Percentiles rank a stretch among this genome's conserved stretches.
Conservation (phyloP, 208 protist genomes). For the Crithidia thermophila region DNA sequence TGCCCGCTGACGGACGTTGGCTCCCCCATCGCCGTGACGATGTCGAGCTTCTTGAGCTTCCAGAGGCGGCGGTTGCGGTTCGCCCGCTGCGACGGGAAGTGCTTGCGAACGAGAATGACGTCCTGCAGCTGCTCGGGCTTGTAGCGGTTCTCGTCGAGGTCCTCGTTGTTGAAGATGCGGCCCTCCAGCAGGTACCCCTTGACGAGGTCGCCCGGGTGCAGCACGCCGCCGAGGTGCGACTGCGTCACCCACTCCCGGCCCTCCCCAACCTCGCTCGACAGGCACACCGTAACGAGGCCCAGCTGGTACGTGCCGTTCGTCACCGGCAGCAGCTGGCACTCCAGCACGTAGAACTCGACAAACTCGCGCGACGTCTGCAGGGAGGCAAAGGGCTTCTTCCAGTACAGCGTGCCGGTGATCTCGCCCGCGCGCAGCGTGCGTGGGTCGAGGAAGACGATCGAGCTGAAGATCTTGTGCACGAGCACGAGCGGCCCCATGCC, state of each 20-base stretch:
- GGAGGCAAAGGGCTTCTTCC: slow-evolving; percentile 93
- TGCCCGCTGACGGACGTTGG: slow-evolving; percentile 28
- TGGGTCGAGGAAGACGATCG: slow-evolving; percentile 97
- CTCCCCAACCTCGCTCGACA: slow-evolving; percentile 94
- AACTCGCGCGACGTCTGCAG: slow-evolving; percentile 87
- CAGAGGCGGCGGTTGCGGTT: slow-evolving; percentile 72
- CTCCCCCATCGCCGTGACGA: slow-evolving; percentile 61
- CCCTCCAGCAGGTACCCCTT: slow-evolving; percentile 94
- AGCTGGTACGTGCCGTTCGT: slow-evolving; percentile 91
- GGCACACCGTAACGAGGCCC: slow-evolving; percentile 95
- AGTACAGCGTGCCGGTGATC: slow-evolving; percentile 91
- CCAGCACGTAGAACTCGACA: slow-evolving; percentile 96
- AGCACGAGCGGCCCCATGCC: slow-evolving; percentile 95
- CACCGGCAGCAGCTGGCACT: slow-evolving; percentile 82
- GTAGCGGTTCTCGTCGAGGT: slow-evolving; percentile 78
- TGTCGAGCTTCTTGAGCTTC: slow-evolving; percentile 85
- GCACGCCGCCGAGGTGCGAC: slow-evolving; percentile 94
- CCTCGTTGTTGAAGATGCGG: slow-evolving; percentile 92
- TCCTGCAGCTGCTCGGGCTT: slow-evolving; percentile 84
- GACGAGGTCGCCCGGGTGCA: slow-evolving; percentile 95
- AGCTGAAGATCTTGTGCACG: slow-evolving; percentile 94
- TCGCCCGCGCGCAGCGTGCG: slow-evolving; percentile 94
- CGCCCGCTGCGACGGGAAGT: slow-evolving; percentile 84
- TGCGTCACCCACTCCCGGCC: slow-evolving; percentile 94
- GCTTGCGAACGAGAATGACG: slow-evolving; percentile 94